Conservation (phyloP, 306 rosid genomes). For the Prunus padus region DNA sequence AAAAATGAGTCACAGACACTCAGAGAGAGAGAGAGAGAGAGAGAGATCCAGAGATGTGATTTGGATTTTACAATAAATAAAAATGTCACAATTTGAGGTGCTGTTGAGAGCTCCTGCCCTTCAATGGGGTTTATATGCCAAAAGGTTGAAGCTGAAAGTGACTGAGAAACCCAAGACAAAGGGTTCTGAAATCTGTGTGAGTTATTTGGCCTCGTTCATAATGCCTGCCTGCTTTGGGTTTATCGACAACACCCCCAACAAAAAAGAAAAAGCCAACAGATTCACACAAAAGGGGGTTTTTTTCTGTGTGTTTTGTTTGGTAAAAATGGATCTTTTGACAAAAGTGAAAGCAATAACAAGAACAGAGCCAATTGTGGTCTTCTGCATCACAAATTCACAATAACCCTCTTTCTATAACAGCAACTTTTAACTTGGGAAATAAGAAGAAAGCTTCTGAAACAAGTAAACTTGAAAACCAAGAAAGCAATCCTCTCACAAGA, state of each 20-base stretch:
- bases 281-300: neutral
- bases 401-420: neutral
- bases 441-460: neutral
- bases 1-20: neutral
- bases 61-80: neutral
- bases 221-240: constrained; percentile 29
- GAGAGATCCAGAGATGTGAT: neutral
- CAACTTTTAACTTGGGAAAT: neutral
- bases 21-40: neutral
- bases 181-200: neutral
- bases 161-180: constrained; percentile 28
- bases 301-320: neutral
- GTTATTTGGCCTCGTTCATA: constrained; percentile 25
- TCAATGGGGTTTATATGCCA: constrained; percentile 11
- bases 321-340: neutral
- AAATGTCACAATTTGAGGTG: neutral
- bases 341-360: neutral
- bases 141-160: constrained; percentile 14
- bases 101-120: constrained; percentile 20
- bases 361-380: neutral
- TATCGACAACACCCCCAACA: constrained; percentile 22
- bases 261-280: neutral
- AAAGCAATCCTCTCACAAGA: neutral
- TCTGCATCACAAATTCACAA: neutral
- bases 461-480: neutral